Evolutionary conservation across 139 green algal species (phyloP), one percentile per base, ranked within the genome.

Genomic region (Chlorella sp.): DNA sequence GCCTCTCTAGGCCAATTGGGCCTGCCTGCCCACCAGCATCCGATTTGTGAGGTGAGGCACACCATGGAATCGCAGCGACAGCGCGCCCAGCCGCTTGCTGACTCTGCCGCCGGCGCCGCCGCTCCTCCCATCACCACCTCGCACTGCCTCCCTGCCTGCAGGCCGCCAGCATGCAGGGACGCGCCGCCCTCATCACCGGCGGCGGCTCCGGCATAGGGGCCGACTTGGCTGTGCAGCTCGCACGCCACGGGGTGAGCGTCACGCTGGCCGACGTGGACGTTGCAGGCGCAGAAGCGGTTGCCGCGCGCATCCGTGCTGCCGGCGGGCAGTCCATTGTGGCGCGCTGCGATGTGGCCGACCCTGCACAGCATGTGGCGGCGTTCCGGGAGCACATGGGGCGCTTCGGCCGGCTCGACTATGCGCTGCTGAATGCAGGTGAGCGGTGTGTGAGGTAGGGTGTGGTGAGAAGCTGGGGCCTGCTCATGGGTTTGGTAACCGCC

Each of bases 371-470:
- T n/a, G 7, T 65, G 28, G 80, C 48, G 2, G 90, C 86, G 0
- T 95, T 96, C 44, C 44, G 69, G 13, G 40, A 20, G 9, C 93
- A 96, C 69, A 67, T 93, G 30, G 17, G 69, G 5, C 30, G 60
- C n/a, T 92, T 76, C 76, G 86, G 86, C 32, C 20, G 76, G 1
- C 80, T 96, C 17, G 88, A 95, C 62, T 62, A 94, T 56, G 91
- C 84, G 0, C 72, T 96, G 38, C 87, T 97, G 2, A 97, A 96
- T 74, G 95, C 95, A 36, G 95, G 95, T 78, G 44, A 36, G 70
- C 20, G 3, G 7, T 19, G 56, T 19, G 13, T 7, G 3, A 3
- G 56, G 56, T 22, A 20, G 56, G 30, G 8, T 24, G 30, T 65
- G 56, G 28, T 20, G 56, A 24, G 11, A 19, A 3, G 11, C 56